phyloP scores from a whole-genome alignment of 352 stramenopile genomes.

The Blastocystis sp. region DNA sequence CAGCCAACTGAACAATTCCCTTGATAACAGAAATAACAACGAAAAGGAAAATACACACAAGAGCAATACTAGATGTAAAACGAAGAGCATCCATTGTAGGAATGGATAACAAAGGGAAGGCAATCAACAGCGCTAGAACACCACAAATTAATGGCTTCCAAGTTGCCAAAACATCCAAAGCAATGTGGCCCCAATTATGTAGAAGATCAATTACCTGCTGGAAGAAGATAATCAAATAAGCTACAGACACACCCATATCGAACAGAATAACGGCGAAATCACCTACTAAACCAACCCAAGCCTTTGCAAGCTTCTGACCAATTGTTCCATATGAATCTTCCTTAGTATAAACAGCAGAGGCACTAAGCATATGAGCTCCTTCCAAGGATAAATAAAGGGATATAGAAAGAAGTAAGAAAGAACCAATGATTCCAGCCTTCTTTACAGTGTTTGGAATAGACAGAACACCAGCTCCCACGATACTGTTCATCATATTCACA shows the following conservation, averaged over 20 bases:
- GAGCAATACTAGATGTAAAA: background rate
- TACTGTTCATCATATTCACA: constrained; percentile 18
- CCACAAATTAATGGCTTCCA: background rate
- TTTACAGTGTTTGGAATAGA: background rate
- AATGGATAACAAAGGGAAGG: background rate
- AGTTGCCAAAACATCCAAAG: background rate
- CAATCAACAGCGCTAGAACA: background rate
- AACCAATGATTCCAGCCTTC: background rate
- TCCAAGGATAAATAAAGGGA: background rate
- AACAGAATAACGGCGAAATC: constrained; percentile 14
- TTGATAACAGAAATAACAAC: background rate
- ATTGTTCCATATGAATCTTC: background rate
- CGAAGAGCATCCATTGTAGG: background rate
- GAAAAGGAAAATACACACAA: background rate
- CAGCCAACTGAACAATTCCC: background rate
- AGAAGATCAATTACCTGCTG: background rate
- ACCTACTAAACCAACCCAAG: background rate
- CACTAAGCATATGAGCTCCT: background rate
- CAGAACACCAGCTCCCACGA: background rate
- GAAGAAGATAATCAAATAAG: constrained; percentile 37
- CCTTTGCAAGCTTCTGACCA: background rate
- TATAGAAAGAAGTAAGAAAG: background rate
- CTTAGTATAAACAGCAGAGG: background rate
- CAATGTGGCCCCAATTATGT: background rate
- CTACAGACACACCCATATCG: constrained; percentile 13